Percentiles rank a stretch among this genome's conserved stretches.
phyloP scores from a whole-genome alignment of 1,284 basidiomycete genomes.

The Apiotrichum gamsii region DNA sequence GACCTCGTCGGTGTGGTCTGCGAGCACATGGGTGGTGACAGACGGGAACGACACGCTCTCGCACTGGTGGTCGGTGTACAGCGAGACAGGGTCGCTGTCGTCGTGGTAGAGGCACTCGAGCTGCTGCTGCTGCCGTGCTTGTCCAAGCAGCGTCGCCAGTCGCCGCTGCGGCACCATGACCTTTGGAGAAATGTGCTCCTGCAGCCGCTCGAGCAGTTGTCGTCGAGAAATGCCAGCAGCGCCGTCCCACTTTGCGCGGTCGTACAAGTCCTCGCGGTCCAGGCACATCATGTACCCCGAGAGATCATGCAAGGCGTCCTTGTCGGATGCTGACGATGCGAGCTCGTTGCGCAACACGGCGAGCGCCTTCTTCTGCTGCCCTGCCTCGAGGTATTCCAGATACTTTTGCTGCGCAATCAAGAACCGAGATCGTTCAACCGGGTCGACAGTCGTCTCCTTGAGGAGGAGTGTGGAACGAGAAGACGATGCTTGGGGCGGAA shows the following conservation, averaged over 20 bases:
- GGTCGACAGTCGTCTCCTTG: constrained; percentile 18
- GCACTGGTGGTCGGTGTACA: constrained; percentile 81
- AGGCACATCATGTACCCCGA: constrained; percentile 92
- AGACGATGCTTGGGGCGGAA: constrained; percentile 19
- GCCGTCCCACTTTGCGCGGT: constrained; percentile 83
- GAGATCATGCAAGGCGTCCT: constrained; percentile 71
- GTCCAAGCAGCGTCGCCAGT: constrained; percentile 74
- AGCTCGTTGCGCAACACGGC: constrained; percentile 80
- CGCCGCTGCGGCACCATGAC: constrained; percentile 89
- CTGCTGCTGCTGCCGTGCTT: constrained; percentile 75
- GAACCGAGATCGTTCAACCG: constrained; percentile 67
- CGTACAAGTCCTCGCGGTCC: constrained; percentile 72
- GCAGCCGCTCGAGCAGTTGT: too few relatives aligned
- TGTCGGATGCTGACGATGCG: constrained; percentile 67
- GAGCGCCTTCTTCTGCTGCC: constrained; percentile 74
- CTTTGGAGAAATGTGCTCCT: constrained; percentile 81
- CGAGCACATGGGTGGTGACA: constrained; percentile 72
- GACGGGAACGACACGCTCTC: constrained; percentile 74
- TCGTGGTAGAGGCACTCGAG: constrained; percentile 76
- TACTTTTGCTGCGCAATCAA: constrained; percentile 93
- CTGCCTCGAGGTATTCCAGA: constrained; percentile 81
- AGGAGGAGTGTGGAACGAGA: constrained; percentile 26
- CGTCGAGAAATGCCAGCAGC: constrained; percentile 50
- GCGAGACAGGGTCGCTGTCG: constrained; percentile 56
- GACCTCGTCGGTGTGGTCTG: constrained; percentile 85